These are phyloP conservation scores for Entomortierella lignicola DNA, from an alignment of 192 early-diverging fungal genomes.

Conservation along the genomic window DNA sequence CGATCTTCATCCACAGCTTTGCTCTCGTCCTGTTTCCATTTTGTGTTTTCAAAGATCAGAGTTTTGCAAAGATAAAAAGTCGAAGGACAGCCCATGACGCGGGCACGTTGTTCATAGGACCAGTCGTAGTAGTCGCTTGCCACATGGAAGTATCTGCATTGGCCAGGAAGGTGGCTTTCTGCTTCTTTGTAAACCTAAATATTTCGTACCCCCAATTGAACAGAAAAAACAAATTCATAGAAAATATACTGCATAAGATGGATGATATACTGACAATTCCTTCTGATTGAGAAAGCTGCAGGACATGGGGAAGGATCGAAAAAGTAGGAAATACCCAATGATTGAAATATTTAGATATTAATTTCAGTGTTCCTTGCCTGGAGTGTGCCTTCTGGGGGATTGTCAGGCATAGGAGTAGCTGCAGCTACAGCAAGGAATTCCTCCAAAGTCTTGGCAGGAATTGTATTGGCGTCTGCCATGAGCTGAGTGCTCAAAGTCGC, in stretches of 20 bases:
- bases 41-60: constrained; percentile 91
- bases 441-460: constrained; percentile 18
- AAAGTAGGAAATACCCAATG: no score
- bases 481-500: constrained; percentile 8
- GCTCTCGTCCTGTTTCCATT: constrained; percentile 64
- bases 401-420: constrained; percentile 10
- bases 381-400: constrained; percentile 28
- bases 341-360: no score
- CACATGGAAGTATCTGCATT: constrained; percentile 76
- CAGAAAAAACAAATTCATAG: no score
- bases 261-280: no score
- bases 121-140: constrained; percentile 83
- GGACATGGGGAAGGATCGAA: not conserved
- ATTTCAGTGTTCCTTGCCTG: constrained; percentile 14
- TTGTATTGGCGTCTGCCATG: constrained; percentile 23
- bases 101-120: constrained; percentile 78
- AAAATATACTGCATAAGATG: no score
- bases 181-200: constrained; percentile 44
- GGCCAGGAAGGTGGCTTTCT: constrained; percentile 22
- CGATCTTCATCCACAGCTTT: constrained; percentile 49
- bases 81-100: constrained; percentile 72
- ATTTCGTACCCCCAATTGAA: not conserved
- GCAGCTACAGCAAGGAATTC: constrained; percentile 33
- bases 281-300: not conserved
- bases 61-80: constrained; percentile 89